A percentile compares a stretch with the other conserved stretches of the same genome.
Conservation (phyloP, 495 filamentous ascomycete genomes). For the Aspergillus ellipticus region DNA sequence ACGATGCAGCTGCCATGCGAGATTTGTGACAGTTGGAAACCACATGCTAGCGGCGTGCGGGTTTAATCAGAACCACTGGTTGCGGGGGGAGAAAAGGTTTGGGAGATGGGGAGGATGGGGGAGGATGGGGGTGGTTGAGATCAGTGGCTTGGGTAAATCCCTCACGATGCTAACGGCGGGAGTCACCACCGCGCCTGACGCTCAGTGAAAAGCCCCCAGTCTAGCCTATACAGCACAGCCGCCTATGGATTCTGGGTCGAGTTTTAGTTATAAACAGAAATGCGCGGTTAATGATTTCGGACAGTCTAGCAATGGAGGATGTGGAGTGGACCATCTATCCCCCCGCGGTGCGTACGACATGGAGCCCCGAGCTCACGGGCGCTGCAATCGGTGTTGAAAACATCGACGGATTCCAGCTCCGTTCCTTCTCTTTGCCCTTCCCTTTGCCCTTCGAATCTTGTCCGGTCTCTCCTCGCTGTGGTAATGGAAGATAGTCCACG, state of each 20-base stretch:
- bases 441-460: not conserved
- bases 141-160: conserved; percentile 6
- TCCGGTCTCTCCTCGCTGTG: not conserved
- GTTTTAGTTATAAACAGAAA: not conserved
- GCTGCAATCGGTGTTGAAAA: not conserved
- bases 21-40: not conserved
- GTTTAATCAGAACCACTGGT: conserved; percentile 1
- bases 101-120: not conserved
- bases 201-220: not conserved
- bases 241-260: not conserved
- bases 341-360: not conserved
- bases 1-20: conserved; percentile 1
- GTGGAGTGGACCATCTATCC: no score
- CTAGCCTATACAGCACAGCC: not conserved
- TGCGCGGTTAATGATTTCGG: not conserved
- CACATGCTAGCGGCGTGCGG: not conserved
- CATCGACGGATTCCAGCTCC: not conserved
- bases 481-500: not conserved
- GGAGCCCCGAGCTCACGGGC: not conserved
- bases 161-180: not conserved
- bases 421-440: not conserved
- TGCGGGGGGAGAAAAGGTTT: not conserved
- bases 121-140: not conserved
- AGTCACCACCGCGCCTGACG: not conserved
- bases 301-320: not conserved